Conservation (phyloP, 1,284 basidiomycete species). For the Moesziomyces sp. region DNA sequence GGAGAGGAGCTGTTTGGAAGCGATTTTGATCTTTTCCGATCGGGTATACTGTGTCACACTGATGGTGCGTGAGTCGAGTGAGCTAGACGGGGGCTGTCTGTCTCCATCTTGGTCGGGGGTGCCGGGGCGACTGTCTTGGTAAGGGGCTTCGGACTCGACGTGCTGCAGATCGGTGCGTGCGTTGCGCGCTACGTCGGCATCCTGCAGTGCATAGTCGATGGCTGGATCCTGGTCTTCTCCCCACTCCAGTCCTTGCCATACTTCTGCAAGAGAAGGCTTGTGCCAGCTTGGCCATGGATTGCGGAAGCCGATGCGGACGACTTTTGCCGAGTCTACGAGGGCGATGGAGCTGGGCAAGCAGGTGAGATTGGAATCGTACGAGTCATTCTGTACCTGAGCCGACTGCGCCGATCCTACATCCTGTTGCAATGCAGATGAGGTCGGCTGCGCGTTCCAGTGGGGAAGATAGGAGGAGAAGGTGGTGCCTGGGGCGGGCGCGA, state of each 20-base stretch:
- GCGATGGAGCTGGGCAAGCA: constrained; percentile 34
- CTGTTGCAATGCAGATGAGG: not conserved
- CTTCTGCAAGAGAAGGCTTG: constrained; percentile 50
- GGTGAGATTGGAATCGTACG: constrained; percentile 4
- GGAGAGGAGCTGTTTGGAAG: constrained; percentile 28
- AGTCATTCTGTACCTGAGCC: constrained; percentile 2
- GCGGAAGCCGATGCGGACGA: constrained; percentile 50
- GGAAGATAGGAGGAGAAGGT: constrained; percentile 45
- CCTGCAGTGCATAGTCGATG: constrained; percentile 29
- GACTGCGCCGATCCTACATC: not conserved
- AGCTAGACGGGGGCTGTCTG: constrained; percentile 1
- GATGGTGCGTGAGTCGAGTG: constrained; percentile 2
- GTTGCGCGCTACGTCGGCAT: constrained; percentile 9
- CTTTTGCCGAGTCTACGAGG: constrained; percentile 21
- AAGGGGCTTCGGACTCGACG: constrained; percentile 5
- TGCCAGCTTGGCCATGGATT: constrained; percentile 64
- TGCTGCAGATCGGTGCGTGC: not conserved
- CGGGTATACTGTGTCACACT: constrained; percentile 19
- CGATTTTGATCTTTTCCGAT: constrained; percentile 27
- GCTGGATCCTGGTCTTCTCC: constrained; percentile 41
- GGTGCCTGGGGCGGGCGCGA: constrained; percentile 45
- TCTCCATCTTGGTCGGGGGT: constrained; percentile 13
- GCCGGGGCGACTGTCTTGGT: constrained; percentile 21
- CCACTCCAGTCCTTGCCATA: constrained; percentile 60
- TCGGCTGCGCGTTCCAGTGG: constrained; percentile 38